A percentile compares a stretch with the other conserved stretches of the same genome.
Evolutionary conservation across 2,329 filamentous ascomycete genomes (phyloP).

Genomic region (Fusarium keratoplasticum): DNA sequence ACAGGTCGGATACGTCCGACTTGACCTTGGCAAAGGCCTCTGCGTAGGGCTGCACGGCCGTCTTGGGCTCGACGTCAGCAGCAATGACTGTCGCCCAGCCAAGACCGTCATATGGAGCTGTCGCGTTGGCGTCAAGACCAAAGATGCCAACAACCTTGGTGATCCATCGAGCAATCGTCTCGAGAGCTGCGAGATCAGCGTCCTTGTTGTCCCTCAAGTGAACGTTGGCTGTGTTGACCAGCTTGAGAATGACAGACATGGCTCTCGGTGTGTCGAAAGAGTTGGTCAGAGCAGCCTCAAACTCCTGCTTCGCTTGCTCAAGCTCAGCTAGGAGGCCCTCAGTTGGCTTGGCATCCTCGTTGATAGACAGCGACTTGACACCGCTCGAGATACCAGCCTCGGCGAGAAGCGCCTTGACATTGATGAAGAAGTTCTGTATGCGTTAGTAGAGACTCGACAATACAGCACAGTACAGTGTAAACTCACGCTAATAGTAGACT

Average conservation of each 20-base stretch:
- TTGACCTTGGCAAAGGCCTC: slow-evolving; percentile 59
- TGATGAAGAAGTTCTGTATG: slow-evolving; percentile 67
- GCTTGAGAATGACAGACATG: slow-evolving; percentile 80
- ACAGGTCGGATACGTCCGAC: slow-evolving; percentile 58
- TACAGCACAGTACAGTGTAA: not conserved
- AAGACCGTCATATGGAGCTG: slow-evolving; percentile 65
- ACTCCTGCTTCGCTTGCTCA: slow-evolving; percentile 66
- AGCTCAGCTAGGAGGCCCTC: slow-evolving; percentile 55
- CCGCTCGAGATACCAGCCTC: slow-evolving; percentile 54
- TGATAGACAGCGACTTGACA: slow-evolving; percentile 55
- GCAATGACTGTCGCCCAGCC: slow-evolving; percentile 64
- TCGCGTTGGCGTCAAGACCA: slow-evolving; percentile 77
- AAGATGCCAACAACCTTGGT: slow-evolving; percentile 88
- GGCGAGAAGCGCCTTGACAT: slow-evolving; percentile 64
- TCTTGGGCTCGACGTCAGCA: slow-evolving; percentile 56
- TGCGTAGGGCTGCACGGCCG: slow-evolving; percentile 61
- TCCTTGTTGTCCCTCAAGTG: slow-evolving; percentile 62
- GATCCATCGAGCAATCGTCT: slow-evolving; percentile 78
- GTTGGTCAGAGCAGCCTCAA: slow-evolving; percentile 74
- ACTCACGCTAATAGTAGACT: slow-evolving; percentile 77
- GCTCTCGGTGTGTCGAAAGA: slow-evolving; percentile 88
- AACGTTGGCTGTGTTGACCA: slow-evolving; percentile 83
- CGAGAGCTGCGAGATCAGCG: slow-evolving; percentile 60
- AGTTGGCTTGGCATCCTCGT: slow-evolving; percentile 44
- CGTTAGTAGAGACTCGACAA: slow-evolving; percentile 28